Evolutionary conservation across 768 basidiomycete species (phyloP), one percentile per base, ranked within the genome.

Genomic region (Lactarius tabidus): DNA sequence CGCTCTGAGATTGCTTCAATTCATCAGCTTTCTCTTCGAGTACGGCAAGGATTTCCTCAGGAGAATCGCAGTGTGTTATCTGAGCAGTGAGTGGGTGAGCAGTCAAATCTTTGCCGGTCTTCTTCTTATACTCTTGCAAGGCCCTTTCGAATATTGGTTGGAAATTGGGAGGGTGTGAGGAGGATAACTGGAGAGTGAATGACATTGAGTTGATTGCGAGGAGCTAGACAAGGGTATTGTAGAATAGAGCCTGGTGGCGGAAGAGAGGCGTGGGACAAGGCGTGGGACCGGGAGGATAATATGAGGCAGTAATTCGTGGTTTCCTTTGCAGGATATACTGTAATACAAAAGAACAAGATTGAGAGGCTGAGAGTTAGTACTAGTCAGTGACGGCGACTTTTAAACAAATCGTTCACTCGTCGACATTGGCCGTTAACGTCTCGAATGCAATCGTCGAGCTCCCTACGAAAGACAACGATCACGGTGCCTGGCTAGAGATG

Each of bases 361-460:
- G n/a, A n/a, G n/a, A n/a, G n/a, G n/a, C n/a, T n/a, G n/a, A n/a
- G n/a, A n/a, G n/a, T n/a, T n/a, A n/a, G 2, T 17, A 41, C 39
- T 18, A 18, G 5, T 15, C 52, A 26, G 33, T 23, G 59, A 74
- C 74, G 71, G 79, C 81, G 72, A 79, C 82, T 29, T 77, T 89
- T 52, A 89, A 91, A 71, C 80, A 85, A 48, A 72, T 88, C 1
- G 90, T 91, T 67, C 80, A 80, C 29, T 79, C 83, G 0, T 81
- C 84, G 57, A 74, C 80, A 0, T 82, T 91, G 56, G 80, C 84
- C 66, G 79, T 90, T n/a, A 74, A 84, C 23, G 81, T 89, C 0
- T 88, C 90, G 6, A 83, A 86, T 63, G 82, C 85, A 9, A 84
- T 85, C 6, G 71, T 89, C 33, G 80, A 82, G 53, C 85, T 86